Percentiles rank a stretch among this genome's conserved stretches.
Conservation (phyloP, 495 filamentous ascomycete genomes). For the Staphylotrichum longicolle region DNA sequence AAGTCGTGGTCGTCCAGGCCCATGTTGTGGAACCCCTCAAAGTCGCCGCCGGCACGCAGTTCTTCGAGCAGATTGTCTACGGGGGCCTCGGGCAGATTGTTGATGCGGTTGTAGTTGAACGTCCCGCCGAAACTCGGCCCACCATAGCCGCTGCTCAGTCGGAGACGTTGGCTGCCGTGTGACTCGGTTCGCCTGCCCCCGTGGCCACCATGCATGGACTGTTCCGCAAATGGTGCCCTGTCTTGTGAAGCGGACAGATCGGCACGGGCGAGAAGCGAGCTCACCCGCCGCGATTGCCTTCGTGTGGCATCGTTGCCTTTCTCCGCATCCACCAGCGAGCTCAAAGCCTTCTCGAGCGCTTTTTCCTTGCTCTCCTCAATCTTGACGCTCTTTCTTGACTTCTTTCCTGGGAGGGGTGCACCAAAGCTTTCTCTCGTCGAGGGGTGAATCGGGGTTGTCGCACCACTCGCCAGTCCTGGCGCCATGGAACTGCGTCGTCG, state of each 20-base stretch:
- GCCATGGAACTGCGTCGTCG: slow-evolving; percentile 80
- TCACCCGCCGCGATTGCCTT: slow-evolving; percentile 81
- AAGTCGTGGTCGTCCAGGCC: slow-evolving; percentile 67
- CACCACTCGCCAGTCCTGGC: slow-evolving; percentile 71
- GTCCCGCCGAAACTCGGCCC: slow-evolving; percentile 37
- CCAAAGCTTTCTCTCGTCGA: slow-evolving; percentile 51
- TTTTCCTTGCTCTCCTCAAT: slow-evolving; percentile 51
- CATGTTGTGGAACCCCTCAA: slow-evolving; percentile 68
- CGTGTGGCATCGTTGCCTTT: slow-evolving; percentile 61
- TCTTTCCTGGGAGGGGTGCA: slow-evolving; percentile 46
- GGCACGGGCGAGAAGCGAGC: slow-evolving; percentile 86
- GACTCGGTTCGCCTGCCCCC: slow-evolving; percentile 63
- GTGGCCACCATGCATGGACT: slow-evolving; percentile 52
- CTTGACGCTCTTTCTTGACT: slow-evolving; percentile 43
- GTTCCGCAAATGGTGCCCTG: slow-evolving; percentile 69
- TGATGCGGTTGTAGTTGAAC: slow-evolving; percentile 37
- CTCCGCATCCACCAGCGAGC: slow-evolving; percentile 76
- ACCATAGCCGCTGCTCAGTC: slow-evolving; percentile 55
- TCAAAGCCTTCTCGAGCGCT: slow-evolving; percentile 53
- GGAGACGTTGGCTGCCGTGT: slow-evolving; percentile 64
- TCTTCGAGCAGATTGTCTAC: slow-evolving; percentile 74
- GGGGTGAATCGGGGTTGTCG: slow-evolving; percentile 69
- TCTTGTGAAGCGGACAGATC: slow-evolving; percentile 79
- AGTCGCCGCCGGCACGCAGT: slow-evolving; percentile 56
- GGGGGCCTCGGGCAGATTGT: slow-evolving; percentile 61